Evolutionary conservation across 1,284 basidiomycete species (phyloP).

Genomic region (Peniophora sp.): DNA sequence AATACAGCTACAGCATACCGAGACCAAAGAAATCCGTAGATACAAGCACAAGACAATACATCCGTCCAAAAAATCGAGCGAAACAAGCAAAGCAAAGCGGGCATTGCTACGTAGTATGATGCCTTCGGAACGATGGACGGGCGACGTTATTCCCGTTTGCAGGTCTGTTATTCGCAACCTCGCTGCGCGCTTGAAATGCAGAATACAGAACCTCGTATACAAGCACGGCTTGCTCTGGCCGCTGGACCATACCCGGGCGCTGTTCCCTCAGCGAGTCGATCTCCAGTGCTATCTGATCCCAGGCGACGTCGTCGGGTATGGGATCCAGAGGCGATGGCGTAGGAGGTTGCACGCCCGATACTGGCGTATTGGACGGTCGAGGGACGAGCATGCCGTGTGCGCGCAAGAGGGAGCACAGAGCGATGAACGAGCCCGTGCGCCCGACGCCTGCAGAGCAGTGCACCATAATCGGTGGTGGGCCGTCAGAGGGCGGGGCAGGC

Average conservation of each 20-base stretch:
- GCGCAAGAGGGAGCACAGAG: slow-evolving; percentile 67
- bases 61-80: too few relatives aligned
- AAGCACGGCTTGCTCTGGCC: slow-evolving; percentile 54
- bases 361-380: slow-evolving; percentile 13
- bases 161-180: background rate
- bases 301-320: slow-evolving; percentile 35
- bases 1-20: too few relatives aligned
- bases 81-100: too few relatives aligned
- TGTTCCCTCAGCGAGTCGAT: slow-evolving; percentile 76
- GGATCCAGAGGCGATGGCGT: slow-evolving; percentile 47
- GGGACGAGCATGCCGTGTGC: slow-evolving; percentile 41
- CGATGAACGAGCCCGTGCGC: slow-evolving; percentile 84
- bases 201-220: slow-evolving; percentile 55
- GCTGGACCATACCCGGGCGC: slow-evolving; percentile 75
- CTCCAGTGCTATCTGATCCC: slow-evolving; percentile 66
- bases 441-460: slow-evolving; percentile 89
- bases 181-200: slow-evolving; percentile 19
- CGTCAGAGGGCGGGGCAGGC: slow-evolving; percentile 20
- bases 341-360: slow-evolving; percentile 14
- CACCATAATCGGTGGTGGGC: slow-evolving; percentile 71
- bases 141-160: too few relatives aligned
- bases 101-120: too few relatives aligned
- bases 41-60: too few relatives aligned
- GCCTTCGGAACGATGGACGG: too few relatives aligned
- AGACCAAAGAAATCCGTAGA: too few relatives aligned